Conservation (phyloP, 345 rosid species). For the Kernera saxatilis region DNA sequence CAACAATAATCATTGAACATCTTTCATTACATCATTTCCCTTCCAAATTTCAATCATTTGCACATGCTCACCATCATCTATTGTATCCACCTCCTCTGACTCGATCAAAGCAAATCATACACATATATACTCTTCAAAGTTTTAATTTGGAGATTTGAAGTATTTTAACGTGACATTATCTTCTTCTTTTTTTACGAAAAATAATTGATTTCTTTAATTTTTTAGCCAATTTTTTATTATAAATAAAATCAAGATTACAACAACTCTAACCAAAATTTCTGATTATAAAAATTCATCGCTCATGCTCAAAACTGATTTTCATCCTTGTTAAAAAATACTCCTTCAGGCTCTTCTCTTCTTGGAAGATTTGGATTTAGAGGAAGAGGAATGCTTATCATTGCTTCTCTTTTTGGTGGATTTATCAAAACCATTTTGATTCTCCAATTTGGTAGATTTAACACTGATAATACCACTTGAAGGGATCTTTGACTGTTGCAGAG, state of each 20-base stretch:
- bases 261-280: slow-evolving; percentile 2
- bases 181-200: neutral
- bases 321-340: neutral
- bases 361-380: slow-evolving; percentile 43
- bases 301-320: slow-evolving; percentile 2
- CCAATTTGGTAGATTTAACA: slow-evolving; percentile 38
- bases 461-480: slow-evolving; percentile 52
- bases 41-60: slow-evolving; percentile 24
- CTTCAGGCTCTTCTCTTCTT: slow-evolving; percentile 52
- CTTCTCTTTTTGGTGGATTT: slow-evolving; percentile 51
- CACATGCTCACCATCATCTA: slow-evolving; percentile 26
- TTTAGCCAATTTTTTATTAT: neutral
- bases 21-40: slow-evolving; percentile 6
- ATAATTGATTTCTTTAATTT: neutral
- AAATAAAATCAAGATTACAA: slow-evolving; percentile 3
- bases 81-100: slow-evolving; percentile 28
- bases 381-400: slow-evolving; percentile 35
- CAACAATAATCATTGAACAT: slow-evolving; percentile 31
- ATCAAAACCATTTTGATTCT: slow-evolving; percentile 28
- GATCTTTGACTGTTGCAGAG: slow-evolving; percentile 52
- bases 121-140: neutral
- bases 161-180: neutral
- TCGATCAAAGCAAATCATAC: slow-evolving; percentile 1
- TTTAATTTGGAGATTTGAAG: neutral
- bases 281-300: neutral